Percentiles rank a stretch among this genome's conserved stretches.
Evolutionary conservation across 441 rosid species (phyloP).

Genomic region (Aquilaria agallochum): DNA sequence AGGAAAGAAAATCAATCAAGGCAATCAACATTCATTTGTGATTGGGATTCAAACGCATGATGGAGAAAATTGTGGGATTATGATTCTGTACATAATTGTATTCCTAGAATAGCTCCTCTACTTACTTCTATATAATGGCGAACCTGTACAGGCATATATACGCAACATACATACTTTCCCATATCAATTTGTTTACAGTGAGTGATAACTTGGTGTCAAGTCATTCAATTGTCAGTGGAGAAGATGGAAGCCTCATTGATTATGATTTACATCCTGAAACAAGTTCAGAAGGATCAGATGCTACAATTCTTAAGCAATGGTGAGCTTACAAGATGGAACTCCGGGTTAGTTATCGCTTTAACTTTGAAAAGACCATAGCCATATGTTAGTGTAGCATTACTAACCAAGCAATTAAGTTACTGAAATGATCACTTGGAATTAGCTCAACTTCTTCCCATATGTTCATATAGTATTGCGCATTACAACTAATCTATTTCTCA

Average conservation of each 20-base stretch:
- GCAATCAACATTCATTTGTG: too few species aligned
- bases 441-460: too few species aligned
- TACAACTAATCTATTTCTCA: too few species aligned
- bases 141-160: too few species aligned
- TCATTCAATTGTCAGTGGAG: conserved; percentile 47
- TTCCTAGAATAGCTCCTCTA: too few species aligned
- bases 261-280: conserved; percentile 60
- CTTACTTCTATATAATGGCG: too few species aligned
- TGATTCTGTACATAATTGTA: too few species aligned
- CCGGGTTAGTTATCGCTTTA: conserved; percentile 46
- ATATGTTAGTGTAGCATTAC: not conserved
- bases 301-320: conserved; percentile 80
- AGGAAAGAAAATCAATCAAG: too few species aligned
- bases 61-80: too few species aligned
- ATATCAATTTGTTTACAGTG: conserved; percentile 16
- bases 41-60: too few species aligned
- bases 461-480: not conserved
- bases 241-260: conserved; percentile 53
- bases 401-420: not conserved
- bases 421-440: not conserved
- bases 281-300: conserved; percentile 62
- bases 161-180: too few species aligned
- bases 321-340: conserved; percentile 88
- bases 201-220: conserved; percentile 40
- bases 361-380: not conserved